These are phyloP conservation scores for Fusarium robinianum DNA, from an alignment of 2,329 filamentous ascomycete species.

Conservation along the genomic window DNA sequence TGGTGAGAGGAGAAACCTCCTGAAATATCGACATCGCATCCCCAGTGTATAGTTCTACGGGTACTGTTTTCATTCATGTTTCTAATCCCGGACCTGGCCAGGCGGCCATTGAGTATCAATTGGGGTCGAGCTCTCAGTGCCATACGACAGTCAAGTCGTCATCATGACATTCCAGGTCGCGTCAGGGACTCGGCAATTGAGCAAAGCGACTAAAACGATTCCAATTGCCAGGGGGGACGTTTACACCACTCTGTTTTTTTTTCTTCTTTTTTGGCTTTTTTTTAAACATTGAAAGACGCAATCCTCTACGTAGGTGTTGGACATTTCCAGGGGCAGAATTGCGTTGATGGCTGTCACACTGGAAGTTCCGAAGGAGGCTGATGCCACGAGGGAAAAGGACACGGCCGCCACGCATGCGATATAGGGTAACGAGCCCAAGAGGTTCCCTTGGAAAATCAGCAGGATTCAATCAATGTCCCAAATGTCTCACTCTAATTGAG, in stretches of 20 bases:
- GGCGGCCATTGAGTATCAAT: constrained; percentile 4
- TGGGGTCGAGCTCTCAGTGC: constrained; percentile 2
- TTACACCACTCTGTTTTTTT: too few species aligned
- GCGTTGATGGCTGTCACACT: constrained; percentile 2
- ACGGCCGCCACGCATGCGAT: neutral
- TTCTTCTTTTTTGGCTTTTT: too few species aligned
- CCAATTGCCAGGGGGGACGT: constrained; percentile 3
- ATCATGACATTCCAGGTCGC: constrained; percentile 29
- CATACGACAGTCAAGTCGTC: constrained; percentile 12
- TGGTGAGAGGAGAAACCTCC: constrained; percentile 13
- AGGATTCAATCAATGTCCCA: neutral
- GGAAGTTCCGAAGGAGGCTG: constrained; percentile 1
- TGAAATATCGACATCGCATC: too few species aligned
- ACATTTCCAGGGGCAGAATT: constrained; percentile 11
- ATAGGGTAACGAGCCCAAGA: constrained; percentile 10
- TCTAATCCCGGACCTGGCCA: constrained; percentile 6
- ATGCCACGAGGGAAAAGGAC: neutral
- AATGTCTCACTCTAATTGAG: too few species aligned
- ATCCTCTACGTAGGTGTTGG: neutral
- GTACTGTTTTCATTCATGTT: constrained; percentile 2
- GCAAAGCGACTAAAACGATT: constrained; percentile 11
- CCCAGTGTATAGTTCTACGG: neutral
- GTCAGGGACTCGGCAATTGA: constrained; percentile 4
- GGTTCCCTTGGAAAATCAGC: constrained; percentile 1
- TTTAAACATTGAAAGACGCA: neutral